Evolutionary conservation across 176 grass and related monocot genomes (phyloP), one percentile per base, ranked within the genome.

Genomic region (Hyparrhenia diplandra): DNA sequence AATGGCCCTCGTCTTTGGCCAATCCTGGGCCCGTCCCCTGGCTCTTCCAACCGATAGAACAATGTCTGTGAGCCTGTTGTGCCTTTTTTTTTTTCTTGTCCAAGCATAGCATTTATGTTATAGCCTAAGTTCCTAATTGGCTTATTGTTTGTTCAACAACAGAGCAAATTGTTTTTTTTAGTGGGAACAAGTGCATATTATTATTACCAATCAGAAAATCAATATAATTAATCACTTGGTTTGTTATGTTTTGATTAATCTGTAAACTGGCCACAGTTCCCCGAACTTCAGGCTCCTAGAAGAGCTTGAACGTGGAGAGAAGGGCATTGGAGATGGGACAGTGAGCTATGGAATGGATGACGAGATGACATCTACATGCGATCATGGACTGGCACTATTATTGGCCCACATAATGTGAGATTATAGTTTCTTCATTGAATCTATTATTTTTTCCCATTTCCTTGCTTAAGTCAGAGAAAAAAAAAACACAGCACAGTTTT

Each of bases 341-440:
- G 88, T 94, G 36, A 94, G 91, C 41, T 94, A 94, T 73, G 91
- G 91, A 64, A 94, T 94, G 91, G 91, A 94, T 67, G 91, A 90
- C 78, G 91, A 55, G 91, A 94, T 76, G 91, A 94, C 82, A 94
- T 94, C 57, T 94, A 88, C 65, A 94, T 94, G 91, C 78, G 91
- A 11, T 94, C 91, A 34, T 94, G 91, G 92, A 94, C 92, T 13
- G 92, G 92, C 30, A 94, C 92, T 77, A 91, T 94, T 40, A 94
- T 94, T 60, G 92, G 92, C 13, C 92, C 92, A 36, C 89, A 87
- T 4, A 94, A 94, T 82, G 92, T 94, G 27, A 88, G 91, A 83
- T 65, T 35, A 57, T 54, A 24, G 30, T 60, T 42, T 37, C 10
- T 71, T 62, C n/a, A 14, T 7, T 7, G 2, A 36, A 57, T 27